A percentile compares a stretch with the other conserved stretches of the same genome.
phyloP scores from a whole-genome alignment of 2,329 filamentous ascomycete genomes.

The Ascochyta lentis region DNA sequence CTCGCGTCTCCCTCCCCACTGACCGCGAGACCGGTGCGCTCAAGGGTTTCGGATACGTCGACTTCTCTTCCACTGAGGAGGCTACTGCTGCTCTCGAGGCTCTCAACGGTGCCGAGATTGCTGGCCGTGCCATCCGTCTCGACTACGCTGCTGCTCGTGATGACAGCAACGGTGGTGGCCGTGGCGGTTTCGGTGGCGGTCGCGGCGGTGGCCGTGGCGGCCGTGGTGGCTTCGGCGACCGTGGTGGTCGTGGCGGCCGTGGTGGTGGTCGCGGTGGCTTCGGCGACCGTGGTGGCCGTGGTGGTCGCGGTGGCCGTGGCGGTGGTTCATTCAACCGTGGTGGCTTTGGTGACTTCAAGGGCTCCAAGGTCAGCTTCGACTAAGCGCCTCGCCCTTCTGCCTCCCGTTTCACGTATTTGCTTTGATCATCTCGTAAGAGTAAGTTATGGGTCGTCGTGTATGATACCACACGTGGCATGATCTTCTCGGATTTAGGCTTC shows the following conservation, averaged over 20 bases:
- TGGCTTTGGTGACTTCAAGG: slow-evolving; percentile 72
- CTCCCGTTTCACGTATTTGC: slow-evolving; percentile 23
- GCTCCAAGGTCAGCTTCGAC: slow-evolving; percentile 78
- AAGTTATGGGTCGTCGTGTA: slow-evolving; percentile 31
- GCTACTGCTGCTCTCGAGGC: slow-evolving; percentile 75
- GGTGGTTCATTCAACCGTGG: slow-evolving; percentile 56
- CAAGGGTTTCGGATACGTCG: slow-evolving; percentile 94
- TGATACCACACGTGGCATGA: slow-evolving; percentile 26
- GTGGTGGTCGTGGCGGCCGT: slow-evolving; percentile 57
- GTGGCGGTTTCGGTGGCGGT: slow-evolving; percentile 60
- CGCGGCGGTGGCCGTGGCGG: slow-evolving; percentile 58
- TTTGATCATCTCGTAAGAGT: slow-evolving; percentile 31
- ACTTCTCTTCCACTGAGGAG: slow-evolving; percentile 82
- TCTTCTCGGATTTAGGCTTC: slow-evolving; percentile 16
- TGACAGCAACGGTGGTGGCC: slow-evolving; percentile 62
- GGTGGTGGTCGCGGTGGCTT: slow-evolving; percentile 56
- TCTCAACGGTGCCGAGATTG: slow-evolving; percentile 74
- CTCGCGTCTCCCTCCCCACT: slow-evolving; percentile 85
- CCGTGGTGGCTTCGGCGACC: slow-evolving; percentile 57
- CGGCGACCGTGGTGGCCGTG: slow-evolving; percentile 52
- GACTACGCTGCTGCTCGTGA: slow-evolving; percentile 78
- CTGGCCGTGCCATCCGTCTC: slow-evolving; percentile 77
- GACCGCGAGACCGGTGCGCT: slow-evolving; percentile 82
- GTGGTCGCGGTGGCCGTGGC: slow-evolving; percentile 58
- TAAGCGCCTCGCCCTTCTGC: slow-evolving; percentile 26